Evolutionary conservation across 352 stramenopile species (phyloP), one percentile per base, ranked within the genome.

Genomic region (Phytophthora cactorum): DNA sequence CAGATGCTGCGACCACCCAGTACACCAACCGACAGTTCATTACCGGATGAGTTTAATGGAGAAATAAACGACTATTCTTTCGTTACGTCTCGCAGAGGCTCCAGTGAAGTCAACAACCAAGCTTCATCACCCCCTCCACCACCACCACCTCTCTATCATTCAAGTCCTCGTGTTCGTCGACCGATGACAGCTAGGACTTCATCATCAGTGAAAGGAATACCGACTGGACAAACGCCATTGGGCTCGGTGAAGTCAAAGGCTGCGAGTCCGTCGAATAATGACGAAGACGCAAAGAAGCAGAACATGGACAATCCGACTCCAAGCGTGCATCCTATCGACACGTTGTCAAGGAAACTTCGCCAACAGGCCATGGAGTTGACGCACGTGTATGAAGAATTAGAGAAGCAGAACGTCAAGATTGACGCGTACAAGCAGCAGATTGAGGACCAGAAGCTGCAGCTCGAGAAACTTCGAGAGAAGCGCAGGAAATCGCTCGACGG

Each of bases 341-440:
- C 75, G 3, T 59, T 94, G 8, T 78, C 86, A 7, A 91, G 90
- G 66, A 94, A 93, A 60, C 70, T 94, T 32, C 72, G 86, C 0
- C 75, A 88, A 27, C 86, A 94, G 44, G 86, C 84, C 9, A 69
- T 72, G 51, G 86, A 94, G 65, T 77, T 94, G 49, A 92, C 82
- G 0, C 60, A 78, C 3, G 73, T 92, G 55, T 91, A 94, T 52
- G 84, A 94, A 57, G 65, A 89, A 50, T 72, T 94, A 14, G 84
- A 85, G 57, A 73, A 77, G 27, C 88, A 91, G 55, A 79, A 80
- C 15, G 45, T 81, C 4, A 50, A 74, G 17, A 67, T 94, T 10
- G 56, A 78, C 4, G 57, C 57, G 0, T 75, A 81, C 11, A 76
- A 81, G 28, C 44, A 51, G 25, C 66, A 89, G 32, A 52, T 78